These are phyloP conservation scores for Vitrella brassicaformis DNA, from an alignment of 73 alveolate genomes.

Conservation along the genomic window DNA sequence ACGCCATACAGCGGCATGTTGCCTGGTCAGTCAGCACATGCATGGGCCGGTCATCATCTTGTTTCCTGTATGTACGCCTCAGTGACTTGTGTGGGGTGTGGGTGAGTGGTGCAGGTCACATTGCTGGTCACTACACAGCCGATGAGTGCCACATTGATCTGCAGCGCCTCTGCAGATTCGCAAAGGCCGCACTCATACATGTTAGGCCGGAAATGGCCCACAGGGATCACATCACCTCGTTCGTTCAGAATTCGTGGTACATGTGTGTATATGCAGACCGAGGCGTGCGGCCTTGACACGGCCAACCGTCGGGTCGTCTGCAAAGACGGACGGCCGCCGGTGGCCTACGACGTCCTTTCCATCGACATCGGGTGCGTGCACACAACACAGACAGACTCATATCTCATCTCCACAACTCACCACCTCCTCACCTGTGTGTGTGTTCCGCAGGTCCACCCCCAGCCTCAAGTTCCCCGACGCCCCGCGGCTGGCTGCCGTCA, in stretches of 20 bases:
- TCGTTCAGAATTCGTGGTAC: too few species aligned
- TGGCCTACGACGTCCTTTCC: slow-evolving; percentile 14
- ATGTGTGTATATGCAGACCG: not conserved
- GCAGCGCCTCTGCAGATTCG: slow-evolving; percentile 13
- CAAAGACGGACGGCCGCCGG: slow-evolving; percentile 7
- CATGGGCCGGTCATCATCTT: not conserved
- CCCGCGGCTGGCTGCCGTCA: slow-evolving; percentile 7
- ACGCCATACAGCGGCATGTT: slow-evolving; percentile 13
- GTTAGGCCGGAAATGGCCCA: too few species aligned
- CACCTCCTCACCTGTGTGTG: not conserved
- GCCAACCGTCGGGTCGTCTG: not conserved
- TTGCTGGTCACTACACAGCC: slow-evolving; percentile 10
- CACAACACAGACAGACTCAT: too few species aligned
- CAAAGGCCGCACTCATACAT: slow-evolving; percentile 10
- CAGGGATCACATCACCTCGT: too few species aligned
- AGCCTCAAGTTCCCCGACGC: not conserved
- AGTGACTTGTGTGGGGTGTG: not conserved
- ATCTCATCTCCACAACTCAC: too few species aligned
- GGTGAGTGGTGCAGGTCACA: slow-evolving; percentile 21
- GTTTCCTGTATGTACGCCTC: not conserved
- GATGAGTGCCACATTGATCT: slow-evolving; percentile 25
- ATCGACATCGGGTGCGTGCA: slow-evolving; percentile 30
- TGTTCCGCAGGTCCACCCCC: not conserved
- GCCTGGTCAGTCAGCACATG: not conserved
- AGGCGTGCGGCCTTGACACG: not conserved